Base-by-base conservation (phyloP, 2,329 filamentous ascomycete genomes). In the Pseudocercospora eumusae region DNA sequence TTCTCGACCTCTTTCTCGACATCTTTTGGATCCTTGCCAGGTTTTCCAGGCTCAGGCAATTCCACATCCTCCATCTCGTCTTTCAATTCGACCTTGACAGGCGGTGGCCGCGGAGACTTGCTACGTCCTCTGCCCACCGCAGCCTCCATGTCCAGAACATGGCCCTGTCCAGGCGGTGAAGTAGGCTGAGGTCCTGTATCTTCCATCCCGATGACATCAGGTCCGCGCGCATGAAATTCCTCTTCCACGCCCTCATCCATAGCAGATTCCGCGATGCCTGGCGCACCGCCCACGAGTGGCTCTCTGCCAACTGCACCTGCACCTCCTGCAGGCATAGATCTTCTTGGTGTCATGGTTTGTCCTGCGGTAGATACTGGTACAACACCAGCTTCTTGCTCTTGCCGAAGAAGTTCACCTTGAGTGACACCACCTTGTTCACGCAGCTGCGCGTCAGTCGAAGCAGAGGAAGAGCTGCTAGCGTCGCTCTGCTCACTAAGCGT, bases 321-420 rank as follows among this genome's bases (percentile, higher is more conserved):
- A 28, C 67, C 69, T 13, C 66, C 67, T 40, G 64, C 59, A 20
- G 71, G 56, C 44, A 74, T 60, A 7, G 67, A 59, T 13, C 72
- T 68, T 13, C 72, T 63, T 4, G 77, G 76, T 13, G 75, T 74
- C 62, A 67, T 64, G 11, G 65, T 59, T 2, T 64, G 53, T 10
- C 64, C 65, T n/a, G 59, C 44, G 5, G 65, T 61, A 21, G 59
- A 62, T 73, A 64, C 61, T 23, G 91, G 89, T 6, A 93, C 88
- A 15, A 93, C 86, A 40, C 90, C 90, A 1, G 90, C 89, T 72
- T 89, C 86, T 77, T 96, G 92, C 75, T 96, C 92, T 76, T 95
- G 90, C n/a, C 92, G 83, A 23, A 96, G 80, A 21, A 96, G 81
- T 75, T 96, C 92, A 53, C 91, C 91, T 76, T 96, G 92, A 0